Base-by-base conservation (phyloP, 2,329 filamentous ascomycete species). In the Setomelanomma holmii region DNA sequence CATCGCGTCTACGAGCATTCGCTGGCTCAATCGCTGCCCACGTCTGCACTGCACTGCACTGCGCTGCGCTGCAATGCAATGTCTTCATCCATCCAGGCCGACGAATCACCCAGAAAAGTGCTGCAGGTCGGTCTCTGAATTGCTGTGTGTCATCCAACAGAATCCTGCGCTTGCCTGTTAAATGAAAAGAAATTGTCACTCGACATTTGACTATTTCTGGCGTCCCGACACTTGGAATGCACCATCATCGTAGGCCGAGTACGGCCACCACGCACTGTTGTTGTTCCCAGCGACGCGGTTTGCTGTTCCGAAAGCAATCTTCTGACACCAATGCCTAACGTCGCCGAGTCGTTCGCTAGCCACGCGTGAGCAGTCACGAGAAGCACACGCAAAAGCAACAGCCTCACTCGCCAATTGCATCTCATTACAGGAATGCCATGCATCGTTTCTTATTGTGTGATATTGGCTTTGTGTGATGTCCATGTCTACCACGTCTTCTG, bases 381-480 rank as follows among this genome's bases (percentile, higher is more conserved):
- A 40, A 40, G 3, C 38, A 40, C 38, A 21, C 38, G 38, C 17
- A 40, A 40, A 40, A 40, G 38, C 38, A 40, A 21, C 21, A 7
- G 16, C 38, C 2, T 40, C 38, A n/a, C 38, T 24, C n/a, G 10
- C 11, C 16, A 36, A 4, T 36, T 36, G 4, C 12, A 10, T n/a
- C 14, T 17, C 34, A 36, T 7, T 36, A n/a, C 34, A 36, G n/a
- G 14, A n/a, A 14, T 36, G 12, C 14, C 34, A 17, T 36, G 34
- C 35, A 19, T 53, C 40, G 35, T 53, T 27, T 36, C 34, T 45
- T 22, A 30, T 42, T 8, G 40, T 42, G 7, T 36, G 4, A 36
- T 36, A 36, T 36, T 36, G 34, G n/a, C 23, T 42, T 34, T 41
- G 27, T 30, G 27, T 14, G 10, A 30, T 47, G 44, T 34, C 6